Evolutionary conservation across 2,329 filamentous ascomycete species (phyloP).

Genomic region (Arthrobotrys musiformis): DNA sequence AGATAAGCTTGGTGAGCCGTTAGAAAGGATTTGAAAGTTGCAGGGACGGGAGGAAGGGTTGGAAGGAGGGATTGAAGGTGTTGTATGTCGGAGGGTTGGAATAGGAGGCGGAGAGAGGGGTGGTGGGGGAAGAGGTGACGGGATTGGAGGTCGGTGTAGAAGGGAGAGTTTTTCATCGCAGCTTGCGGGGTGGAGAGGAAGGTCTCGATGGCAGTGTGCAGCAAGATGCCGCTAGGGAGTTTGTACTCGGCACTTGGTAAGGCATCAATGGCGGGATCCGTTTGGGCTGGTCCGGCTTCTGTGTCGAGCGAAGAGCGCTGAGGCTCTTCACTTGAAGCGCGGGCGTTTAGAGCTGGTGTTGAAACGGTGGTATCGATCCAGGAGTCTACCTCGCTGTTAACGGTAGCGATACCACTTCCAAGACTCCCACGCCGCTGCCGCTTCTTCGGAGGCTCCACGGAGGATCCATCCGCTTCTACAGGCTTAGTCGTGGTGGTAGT

Average conservation of each 20-base stretch:
- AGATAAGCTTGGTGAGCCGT: conserved; percentile 4
- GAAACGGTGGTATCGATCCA: neutral
- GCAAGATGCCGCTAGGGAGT: neutral
- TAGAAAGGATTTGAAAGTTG: conserved; percentile 6
- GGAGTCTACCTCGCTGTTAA: neutral
- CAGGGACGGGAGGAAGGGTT: neutral
- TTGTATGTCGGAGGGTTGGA: conserved; percentile 4
- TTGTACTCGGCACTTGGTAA: neutral
- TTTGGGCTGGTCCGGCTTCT: neutral
- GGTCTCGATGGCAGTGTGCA: neutral
- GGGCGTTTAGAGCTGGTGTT: neutral
- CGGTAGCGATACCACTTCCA: neutral
- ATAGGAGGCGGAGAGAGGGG: neutral
- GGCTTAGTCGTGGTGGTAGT: neutral
- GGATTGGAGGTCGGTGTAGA: conserved; percentile 1
- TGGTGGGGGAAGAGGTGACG: conserved; percentile 1
- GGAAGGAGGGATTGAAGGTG: conserved; percentile 2
- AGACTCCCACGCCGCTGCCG: neutral
- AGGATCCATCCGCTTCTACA: conserved; percentile 3
- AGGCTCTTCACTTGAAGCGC: neutral
- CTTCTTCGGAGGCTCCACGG: conserved; percentile 11
- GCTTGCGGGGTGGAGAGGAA: neutral
- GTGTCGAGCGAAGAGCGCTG: neutral
- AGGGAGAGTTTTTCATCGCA: neutral
- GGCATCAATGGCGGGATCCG: neutral